Percentiles rank a stretch among this genome's conserved stretches.
Evolutionary conservation across 495 filamentous ascomycete genomes (phyloP).

Genomic region (Cryomyces minteri): DNA sequence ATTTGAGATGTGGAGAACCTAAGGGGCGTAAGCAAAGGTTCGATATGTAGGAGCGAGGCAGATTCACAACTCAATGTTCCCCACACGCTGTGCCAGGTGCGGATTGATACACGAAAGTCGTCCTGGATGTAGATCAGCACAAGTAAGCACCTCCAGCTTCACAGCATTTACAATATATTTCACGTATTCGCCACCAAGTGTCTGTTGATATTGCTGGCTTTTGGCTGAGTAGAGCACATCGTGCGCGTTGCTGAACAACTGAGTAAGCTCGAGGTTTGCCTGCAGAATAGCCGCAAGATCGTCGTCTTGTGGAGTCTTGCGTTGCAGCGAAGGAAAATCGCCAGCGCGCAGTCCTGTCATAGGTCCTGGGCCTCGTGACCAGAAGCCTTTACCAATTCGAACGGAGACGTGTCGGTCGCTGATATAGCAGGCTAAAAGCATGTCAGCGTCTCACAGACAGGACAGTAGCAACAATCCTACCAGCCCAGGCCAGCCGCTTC

Average conservation of each 20-base stretch:
- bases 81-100: slow-evolving; percentile 8
- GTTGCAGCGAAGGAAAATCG: slow-evolving; percentile 7
- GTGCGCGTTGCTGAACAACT: slow-evolving; percentile 10
- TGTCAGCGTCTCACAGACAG: no score
- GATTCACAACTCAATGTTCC: slow-evolving; percentile 14
- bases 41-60: slow-evolving; percentile 9
- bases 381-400: slow-evolving; percentile 10
- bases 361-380: slow-evolving; percentile 7
- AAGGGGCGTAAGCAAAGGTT: no score
- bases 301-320: not conserved
- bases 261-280: slow-evolving; percentile 10
- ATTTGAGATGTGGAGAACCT: slow-evolving; percentile 4
- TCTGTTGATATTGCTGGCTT: slow-evolving; percentile 5
- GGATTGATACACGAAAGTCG: slow-evolving; percentile 8
- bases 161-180: slow-evolving; percentile 3
- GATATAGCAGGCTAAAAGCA: slow-evolving; percentile 6
- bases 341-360: slow-evolving; percentile 7
- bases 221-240: slow-evolving; percentile 9
- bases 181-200: slow-evolving; percentile 9
- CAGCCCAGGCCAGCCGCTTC: slow-evolving; percentile 6
- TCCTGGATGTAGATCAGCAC: not conserved
- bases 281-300: slow-evolving; percentile 10
- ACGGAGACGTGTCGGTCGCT: slow-evolving; percentile 8
- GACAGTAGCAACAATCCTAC: no score
- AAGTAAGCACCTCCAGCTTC: no score